Evolutionary conservation across 306 rosid species (phyloP).

Genomic region (Trifolium pratense): DNA sequence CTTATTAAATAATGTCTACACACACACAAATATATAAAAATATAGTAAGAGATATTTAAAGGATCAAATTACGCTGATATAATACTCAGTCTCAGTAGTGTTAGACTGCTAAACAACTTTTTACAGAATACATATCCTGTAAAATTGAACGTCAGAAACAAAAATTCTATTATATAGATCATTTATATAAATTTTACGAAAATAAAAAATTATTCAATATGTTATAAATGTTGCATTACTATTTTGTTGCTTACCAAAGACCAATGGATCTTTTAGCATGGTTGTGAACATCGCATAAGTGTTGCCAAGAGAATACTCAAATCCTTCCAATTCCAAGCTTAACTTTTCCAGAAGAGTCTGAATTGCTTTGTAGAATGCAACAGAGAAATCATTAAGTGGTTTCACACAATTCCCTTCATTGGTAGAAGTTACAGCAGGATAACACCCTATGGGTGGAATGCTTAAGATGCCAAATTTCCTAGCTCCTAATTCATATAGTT

Average conservation of each 20-base stretch:
- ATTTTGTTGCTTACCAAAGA: slow-evolving; percentile 38
- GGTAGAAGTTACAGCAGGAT: slow-evolving; percentile 37
- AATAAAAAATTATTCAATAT: too few relatives aligned
- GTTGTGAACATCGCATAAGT: slow-evolving; percentile 35
- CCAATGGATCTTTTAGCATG: not conserved
- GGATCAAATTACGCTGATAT: too few relatives aligned
- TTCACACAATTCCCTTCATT: slow-evolving; percentile 38
- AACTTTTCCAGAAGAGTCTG: slow-evolving; percentile 30
- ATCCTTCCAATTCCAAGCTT: slow-evolving; percentile 42
- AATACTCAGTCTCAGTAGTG: too few relatives aligned
- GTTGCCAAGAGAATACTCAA: slow-evolving; percentile 55
- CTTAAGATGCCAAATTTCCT: slow-evolving; percentile 57
- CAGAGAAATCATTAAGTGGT: slow-evolving; percentile 47
- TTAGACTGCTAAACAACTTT: not conserved
- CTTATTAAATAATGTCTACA: not conserved
- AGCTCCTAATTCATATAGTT: slow-evolving; percentile 52
- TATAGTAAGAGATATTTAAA: too few relatives aligned
- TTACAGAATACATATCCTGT: not conserved
- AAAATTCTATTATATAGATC: not conserved
- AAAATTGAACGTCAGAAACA: not conserved
- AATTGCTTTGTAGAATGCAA: slow-evolving; percentile 31
- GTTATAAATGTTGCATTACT: not conserved
- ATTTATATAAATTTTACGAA: not conserved
- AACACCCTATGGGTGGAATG: slow-evolving; percentile 56
- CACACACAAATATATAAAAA: too few relatives aligned